Evolutionary conservation across 208 protist genomes (phyloP), one percentile per base, ranked within the genome.

Genomic region (Leishmania aethiopica): DNA sequence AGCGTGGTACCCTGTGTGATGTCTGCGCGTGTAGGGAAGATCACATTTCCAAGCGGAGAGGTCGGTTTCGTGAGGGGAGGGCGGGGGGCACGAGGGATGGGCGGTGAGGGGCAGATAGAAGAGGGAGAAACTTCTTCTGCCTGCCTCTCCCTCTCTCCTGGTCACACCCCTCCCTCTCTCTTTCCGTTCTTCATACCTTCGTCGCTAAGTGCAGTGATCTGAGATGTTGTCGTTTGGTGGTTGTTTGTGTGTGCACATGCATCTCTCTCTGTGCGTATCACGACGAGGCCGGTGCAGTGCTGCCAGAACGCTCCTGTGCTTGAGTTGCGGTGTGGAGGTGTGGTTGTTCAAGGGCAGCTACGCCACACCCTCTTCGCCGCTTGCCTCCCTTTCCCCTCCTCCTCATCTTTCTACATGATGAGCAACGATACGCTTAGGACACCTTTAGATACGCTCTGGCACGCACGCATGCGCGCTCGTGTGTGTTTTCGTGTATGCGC

Each of bases 11-110:
- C 0, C 45, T 42, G 5, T 49, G 67, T 32, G 25, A 74, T 51
- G 45, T 22, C 70, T 53, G n/a, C 25, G 75, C 25, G 3, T 51
- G 3, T 4, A 45, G 25, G 15, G 82, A 86, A 82, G 82, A 86
- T 86, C 82, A 75, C 82, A 86, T 86, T 86, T 86, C 82, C 82
- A 86, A 86, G 82, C 82, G 79, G 79, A 85, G 55, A 85, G 81
- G 77, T 85, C 55, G 0, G 53, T 10, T 70, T 81, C 67, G 42
- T 55, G 28, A 49, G 17, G 4, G 40, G 69, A 51, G 73, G 15
- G 13, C 7, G 37, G 72, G 11, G 51, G 49, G 73, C n/a, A 32
- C 40, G 19, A 32, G 15, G 35, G 71, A 37, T 28, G 71, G 19
- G 47, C n/a, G 22, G n/a, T 57, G 32, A 42, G 73, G 51, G 22